Conservation (phyloP, 2,329 filamentous ascomycete species). For the Epichloe elymi region DNA sequence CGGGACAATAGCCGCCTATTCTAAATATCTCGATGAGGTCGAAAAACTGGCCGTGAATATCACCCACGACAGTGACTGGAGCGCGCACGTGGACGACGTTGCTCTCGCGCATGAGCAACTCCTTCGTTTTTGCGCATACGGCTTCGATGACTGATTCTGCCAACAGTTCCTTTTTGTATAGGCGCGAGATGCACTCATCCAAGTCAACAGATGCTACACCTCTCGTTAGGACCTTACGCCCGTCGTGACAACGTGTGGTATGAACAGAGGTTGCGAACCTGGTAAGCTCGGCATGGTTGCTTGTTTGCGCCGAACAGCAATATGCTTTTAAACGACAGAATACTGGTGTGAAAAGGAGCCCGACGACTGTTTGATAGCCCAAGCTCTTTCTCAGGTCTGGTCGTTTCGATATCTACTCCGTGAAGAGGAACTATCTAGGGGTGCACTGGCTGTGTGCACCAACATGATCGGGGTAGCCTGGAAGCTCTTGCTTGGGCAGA, state of each 20-base stretch:
- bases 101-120: conserved; percentile 98
- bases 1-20: conserved; percentile 92
- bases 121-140: conserved; percentile 98
- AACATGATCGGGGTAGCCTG: conserved; percentile 30
- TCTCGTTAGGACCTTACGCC: not conserved
- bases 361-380: not conserved
- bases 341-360: too few species aligned
- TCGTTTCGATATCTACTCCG: conserved; percentile 21
- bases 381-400: conserved; percentile 4
- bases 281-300: conserved; percentile 42
- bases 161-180: conserved; percentile 94
- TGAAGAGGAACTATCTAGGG: conserved; percentile 22
- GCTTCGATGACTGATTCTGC: conserved; percentile 97
- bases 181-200: conserved; percentile 92
- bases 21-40: conserved; percentile 99
- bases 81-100: conserved; percentile 96
- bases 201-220: conserved; percentile 79
- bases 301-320: not conserved
- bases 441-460: conserved; percentile 21
- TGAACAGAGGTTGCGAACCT: conserved; percentile 25
- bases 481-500: conserved; percentile 8
- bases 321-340: not conserved
- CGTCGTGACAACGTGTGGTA: not conserved
- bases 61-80: conserved; percentile 91
- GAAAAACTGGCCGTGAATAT: conserved; percentile 98